Base-by-base conservation (phyloP, 768 basidiomycete species). In the Agaricus bisporus region DNA sequence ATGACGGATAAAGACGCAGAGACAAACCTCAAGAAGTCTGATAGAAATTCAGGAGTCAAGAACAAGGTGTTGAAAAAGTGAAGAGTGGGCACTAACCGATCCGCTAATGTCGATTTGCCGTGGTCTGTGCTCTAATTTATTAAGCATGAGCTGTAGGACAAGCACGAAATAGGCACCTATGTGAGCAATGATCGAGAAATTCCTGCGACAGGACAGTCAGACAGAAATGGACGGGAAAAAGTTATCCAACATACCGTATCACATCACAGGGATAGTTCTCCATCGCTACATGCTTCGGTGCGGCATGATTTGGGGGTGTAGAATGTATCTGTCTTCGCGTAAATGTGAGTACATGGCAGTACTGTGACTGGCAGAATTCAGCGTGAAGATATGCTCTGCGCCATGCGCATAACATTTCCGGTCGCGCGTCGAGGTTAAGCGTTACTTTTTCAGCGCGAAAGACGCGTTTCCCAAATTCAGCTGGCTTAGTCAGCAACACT, bases 111-210 rank as follows among this genome's bases (percentile, higher is more conserved):
- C 4, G 91, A 94, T 75, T 98, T 98, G 49, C 95, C 95, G 68
- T 97, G 95, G 68, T 97, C 89, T 88, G 5, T 56, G 48, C 32
- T 29, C 25, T 36, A 18, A 45, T 14, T 37, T 32, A 41, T 50
- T 54, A 17, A 58, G 53, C n/a, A 47, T 10, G 17, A 47, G 15
- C 17, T 26, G 15, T 11, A 11, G 9, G 18, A 38, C 7, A 41
- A 2, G 15, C n/a, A 25, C 12, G 7, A 39, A 10, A 39, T 41
- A 25, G 10, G 39, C 55, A 85, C 92, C 93, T 60, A 97, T 97
- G 67, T 98, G 95, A 1, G 94, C 94, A 64, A 98, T 95, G 60
- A 98, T 93, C 9, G 93, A 95, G 67, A 98, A 93, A 67, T 98
- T 98, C 49, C 88, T 89, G 50, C 10, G 44, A 22, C n/a, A 41